Evolutionary conservation across 2,329 filamentous ascomycete species (phyloP).

Genomic region (Talaromyces sp.): DNA sequence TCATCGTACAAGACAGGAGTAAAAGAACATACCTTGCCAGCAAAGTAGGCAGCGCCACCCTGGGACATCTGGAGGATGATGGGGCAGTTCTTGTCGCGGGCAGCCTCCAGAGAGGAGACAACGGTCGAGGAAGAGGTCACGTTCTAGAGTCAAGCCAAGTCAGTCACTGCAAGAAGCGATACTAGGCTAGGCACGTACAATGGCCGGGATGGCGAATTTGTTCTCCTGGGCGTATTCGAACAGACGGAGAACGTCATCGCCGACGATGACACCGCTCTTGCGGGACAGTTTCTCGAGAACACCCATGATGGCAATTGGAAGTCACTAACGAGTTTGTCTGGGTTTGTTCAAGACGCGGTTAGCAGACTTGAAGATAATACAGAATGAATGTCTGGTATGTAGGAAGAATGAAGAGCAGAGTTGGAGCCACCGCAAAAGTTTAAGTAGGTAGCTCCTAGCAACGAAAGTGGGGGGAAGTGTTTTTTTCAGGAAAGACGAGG

Average conservation of each 20-base stretch:
- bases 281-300: constrained; percentile 54
- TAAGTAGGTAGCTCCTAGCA: background rate
- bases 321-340: background rate
- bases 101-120: constrained; percentile 87
- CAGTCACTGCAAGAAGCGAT: background rate
- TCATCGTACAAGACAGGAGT: background rate
- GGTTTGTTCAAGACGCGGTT: background rate
- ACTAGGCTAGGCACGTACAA: constrained; percentile 46
- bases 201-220: constrained; percentile 81
- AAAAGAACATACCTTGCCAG: constrained; percentile 62
- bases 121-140: constrained; percentile 88
- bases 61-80: constrained; percentile 92
- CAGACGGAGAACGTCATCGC: constrained; percentile 64
- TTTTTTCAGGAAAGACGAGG: constrained; percentile 1
- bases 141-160: constrained; percentile 51
- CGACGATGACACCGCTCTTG: constrained; percentile 64
- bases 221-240: constrained; percentile 89
- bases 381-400: constrained; percentile 2
- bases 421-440: background rate
- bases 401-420: background rate
- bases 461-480: constrained; percentile 2
- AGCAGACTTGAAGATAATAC: background rate
- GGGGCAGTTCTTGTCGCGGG: constrained; percentile 83
- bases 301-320: constrained; percentile 35
- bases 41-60: constrained; percentile 89